Conservation (phyloP, 148 eudicot genomes). For the Amaranthus palmeri region DNA sequence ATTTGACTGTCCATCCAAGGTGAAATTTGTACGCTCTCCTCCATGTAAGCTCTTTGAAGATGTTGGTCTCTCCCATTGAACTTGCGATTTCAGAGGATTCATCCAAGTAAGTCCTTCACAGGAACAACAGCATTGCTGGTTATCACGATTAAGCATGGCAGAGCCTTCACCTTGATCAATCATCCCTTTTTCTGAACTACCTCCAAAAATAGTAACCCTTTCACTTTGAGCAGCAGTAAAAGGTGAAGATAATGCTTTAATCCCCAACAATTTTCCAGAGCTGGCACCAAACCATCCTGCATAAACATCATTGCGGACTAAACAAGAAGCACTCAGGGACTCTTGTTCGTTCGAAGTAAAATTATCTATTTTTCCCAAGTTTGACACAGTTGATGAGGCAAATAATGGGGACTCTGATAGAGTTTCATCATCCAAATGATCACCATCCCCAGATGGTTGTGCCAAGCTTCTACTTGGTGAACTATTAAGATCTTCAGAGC, state of each 20-base stretch:
- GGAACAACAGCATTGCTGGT: conserved; percentile 48
- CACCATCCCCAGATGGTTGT: conserved; percentile 43
- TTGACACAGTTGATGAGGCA: conserved; percentile 49
- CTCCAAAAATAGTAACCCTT: conserved; percentile 18
- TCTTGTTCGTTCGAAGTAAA: conserved; percentile 15
- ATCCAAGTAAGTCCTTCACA: conserved; percentile 39
- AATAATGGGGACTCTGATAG: conserved; percentile 50
- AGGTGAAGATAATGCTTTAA: conserved; percentile 17
- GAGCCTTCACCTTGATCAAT: conserved; percentile 20
- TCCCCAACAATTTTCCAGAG: conserved; percentile 21
- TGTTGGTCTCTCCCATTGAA: conserved; percentile 31
- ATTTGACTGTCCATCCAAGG: conserved; percentile 15
- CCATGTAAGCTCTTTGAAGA: conserved; percentile 20
- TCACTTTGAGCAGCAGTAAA: conserved; percentile 18
- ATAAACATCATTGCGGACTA: conserved; percentile 21
- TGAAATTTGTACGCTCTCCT: conserved; percentile 20
- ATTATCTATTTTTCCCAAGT: conserved; percentile 25
- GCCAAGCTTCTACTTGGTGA: conserved; percentile 43
- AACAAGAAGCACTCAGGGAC: conserved; percentile 15
- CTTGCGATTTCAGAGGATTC: conserved; percentile 43
- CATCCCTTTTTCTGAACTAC: conserved; percentile 18
- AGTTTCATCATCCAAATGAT: conserved; percentile 38
- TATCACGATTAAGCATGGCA: conserved; percentile 18
- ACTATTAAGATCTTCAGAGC: conserved; percentile 48
- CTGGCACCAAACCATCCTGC: conserved; percentile 27